Evolutionary conservation across 192 early-diverging fungal genomes (phyloP).

Genomic region (Cetraspora pellucida): DNA sequence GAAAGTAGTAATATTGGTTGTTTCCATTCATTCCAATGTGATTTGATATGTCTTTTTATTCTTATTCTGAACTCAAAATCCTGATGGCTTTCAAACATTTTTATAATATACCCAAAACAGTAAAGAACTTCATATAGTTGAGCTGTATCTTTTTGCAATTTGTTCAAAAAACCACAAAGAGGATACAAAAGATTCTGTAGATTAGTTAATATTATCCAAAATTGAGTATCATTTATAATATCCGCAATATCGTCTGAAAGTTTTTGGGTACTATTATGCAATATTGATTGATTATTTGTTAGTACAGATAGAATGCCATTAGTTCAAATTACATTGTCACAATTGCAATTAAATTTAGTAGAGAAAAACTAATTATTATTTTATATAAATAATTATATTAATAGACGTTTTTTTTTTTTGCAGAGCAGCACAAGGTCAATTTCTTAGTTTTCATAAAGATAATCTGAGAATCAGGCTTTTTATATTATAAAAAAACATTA

Average conservation of each 20-base stretch:
- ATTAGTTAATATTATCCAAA: background rate
- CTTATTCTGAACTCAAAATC: background rate
- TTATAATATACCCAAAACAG: background rate
- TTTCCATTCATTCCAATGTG: background rate
- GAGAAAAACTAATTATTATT: background rate
- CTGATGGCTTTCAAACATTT: background rate
- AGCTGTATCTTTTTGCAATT: background rate
- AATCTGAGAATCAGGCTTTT: too few relatives aligned
- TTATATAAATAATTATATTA: too few relatives aligned
- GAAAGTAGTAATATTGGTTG: background rate
- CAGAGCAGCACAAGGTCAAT: too few relatives aligned
- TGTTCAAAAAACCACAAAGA: background rate
- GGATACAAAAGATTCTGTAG: background rate
- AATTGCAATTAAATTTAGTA: background rate
- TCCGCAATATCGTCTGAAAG: constrained; percentile 11
- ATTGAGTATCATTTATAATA: background rate
- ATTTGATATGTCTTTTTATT: background rate
- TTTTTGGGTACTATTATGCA: too few relatives aligned
- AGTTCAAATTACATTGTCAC: background rate
- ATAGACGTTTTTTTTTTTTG: too few relatives aligned
- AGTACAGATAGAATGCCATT: background rate
- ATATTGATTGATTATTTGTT: background rate
- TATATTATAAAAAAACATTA: too few relatives aligned
- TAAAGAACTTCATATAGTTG: constrained; percentile 1
- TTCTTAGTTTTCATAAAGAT: too few relatives aligned